These are phyloP conservation scores for Colletotrichum sp. DNA, from an alignment of 2,329 filamentous ascomycete species.

Conservation along the genomic window DNA sequence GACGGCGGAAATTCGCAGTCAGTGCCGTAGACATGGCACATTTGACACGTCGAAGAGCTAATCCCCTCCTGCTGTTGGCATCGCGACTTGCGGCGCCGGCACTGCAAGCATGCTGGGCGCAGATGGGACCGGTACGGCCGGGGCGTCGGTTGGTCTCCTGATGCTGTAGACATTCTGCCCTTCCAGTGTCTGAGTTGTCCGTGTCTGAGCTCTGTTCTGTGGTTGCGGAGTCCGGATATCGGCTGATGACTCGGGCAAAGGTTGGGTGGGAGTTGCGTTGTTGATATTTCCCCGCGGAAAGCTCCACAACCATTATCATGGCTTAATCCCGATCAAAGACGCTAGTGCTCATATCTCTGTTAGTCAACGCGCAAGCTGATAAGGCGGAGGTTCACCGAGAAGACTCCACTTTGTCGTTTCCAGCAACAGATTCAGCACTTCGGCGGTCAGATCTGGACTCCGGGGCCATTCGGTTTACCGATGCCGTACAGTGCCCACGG, in stretches of 20 bases:
- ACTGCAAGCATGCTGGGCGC: constrained; percentile 64
- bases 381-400: constrained; percentile 21
- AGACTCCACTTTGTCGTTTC: neutral
- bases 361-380: constrained; percentile 20
- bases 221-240: constrained; percentile 10
- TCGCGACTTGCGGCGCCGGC: constrained; percentile 64
- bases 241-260: constrained; percentile 14
- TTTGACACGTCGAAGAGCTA: constrained; percentile 55
- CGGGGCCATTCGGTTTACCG: neutral
- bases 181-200: neutral
- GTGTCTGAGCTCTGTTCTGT: neutral
- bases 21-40: constrained; percentile 63
- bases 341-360: constrained; percentile 3
- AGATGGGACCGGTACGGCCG: constrained; percentile 68
- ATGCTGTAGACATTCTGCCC: neutral
- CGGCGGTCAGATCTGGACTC: neutral
- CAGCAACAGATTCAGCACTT: neutral
- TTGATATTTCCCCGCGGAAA: constrained; percentile 23
- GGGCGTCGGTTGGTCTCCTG: constrained; percentile 13
- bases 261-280: neutral
- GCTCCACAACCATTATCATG: constrained; percentile 9
- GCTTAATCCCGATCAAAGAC: neutral
- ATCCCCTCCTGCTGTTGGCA: constrained; percentile 59
- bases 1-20: constrained; percentile 56
- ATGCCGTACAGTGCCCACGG: neutral